Evolutionary conservation across 805 yeast species (phyloP).

Genomic region (Helenozyma rhizophorensis): DNA sequence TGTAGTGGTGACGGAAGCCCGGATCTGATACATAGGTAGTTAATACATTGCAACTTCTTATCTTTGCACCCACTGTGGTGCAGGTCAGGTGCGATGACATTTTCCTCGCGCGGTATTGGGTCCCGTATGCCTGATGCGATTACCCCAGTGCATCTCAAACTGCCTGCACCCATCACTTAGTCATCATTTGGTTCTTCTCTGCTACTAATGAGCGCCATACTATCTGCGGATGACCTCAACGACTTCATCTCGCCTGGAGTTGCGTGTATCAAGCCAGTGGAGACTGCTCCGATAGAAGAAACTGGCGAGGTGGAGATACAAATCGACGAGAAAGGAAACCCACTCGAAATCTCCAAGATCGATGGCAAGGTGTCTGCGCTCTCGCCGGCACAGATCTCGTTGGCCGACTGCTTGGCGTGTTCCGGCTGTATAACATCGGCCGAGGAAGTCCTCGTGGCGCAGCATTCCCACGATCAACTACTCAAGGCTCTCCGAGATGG

Average conservation of each 20-base stretch:
- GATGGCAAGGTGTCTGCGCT: conserved; percentile 50
- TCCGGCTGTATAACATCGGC: conserved; percentile 96
- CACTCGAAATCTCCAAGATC: conserved; percentile 63
- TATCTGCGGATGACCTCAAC: conserved; percentile 86
- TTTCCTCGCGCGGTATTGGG: too few relatives aligned
- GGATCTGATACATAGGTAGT: neutral
- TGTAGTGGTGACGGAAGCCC: conserved; percentile 3
- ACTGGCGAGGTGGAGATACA: conserved; percentile 44
- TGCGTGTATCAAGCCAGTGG: conserved; percentile 89
- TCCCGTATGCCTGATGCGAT: too few relatives aligned
- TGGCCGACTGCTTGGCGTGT: conserved; percentile 94
- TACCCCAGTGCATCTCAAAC: too few relatives aligned
- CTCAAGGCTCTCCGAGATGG: conserved; percentile 48
- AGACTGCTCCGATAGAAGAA: conserved; percentile 27
- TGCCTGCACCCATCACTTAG: too few relatives aligned
- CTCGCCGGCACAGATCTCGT: conserved; percentile 79
- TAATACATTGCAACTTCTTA: neutral
- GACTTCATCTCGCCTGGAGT: conserved; percentile 93
- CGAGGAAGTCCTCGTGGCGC: conserved; percentile 88
- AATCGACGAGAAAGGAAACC: conserved; percentile 53
- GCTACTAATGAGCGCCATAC: conserved; percentile 83
- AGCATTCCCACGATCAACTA: conserved; percentile 83
- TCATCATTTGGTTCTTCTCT: too few relatives aligned
- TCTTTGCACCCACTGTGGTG: neutral
- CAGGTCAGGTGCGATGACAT: too few relatives aligned